Evolutionary conservation across 2,329 filamentous ascomycete genomes (phyloP).

Genomic region (Aureobasidium musti): DNA sequence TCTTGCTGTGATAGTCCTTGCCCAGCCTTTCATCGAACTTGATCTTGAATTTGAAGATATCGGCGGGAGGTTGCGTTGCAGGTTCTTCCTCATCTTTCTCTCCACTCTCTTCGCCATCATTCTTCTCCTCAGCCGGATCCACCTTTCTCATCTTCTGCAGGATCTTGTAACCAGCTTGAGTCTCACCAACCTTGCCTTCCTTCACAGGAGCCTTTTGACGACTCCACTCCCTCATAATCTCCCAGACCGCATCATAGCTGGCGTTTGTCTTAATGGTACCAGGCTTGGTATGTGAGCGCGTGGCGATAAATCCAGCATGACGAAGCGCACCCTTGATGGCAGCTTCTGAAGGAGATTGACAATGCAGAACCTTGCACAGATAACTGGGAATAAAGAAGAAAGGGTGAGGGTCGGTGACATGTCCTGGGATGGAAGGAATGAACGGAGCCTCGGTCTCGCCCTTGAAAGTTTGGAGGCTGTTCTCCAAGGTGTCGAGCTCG

Average conservation of each 20-base stretch:
- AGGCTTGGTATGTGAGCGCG: conserved; percentile 83
- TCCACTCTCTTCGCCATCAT: conserved; percentile 30
- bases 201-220: conserved; percentile 78
- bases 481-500: conserved; percentile 54
- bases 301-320: conserved; percentile 77
- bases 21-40: conserved; percentile 82
- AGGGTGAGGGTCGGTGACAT: conserved; percentile 69
- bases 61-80: conserved; percentile 29
- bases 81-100: conserved; percentile 7
- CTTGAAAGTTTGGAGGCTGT: conserved; percentile 9
- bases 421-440: conserved; percentile 57
- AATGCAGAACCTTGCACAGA: conserved; percentile 75
- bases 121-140: conserved; percentile 37
- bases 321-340: conserved; percentile 78
- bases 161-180: conserved; percentile 72
- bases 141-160: conserved; percentile 43
- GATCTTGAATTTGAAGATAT: conserved; percentile 56
- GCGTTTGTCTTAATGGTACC: conserved; percentile 94
- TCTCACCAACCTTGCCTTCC: conserved; percentile 66
- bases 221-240: conserved; percentile 89
- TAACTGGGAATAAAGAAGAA: conserved; percentile 83
- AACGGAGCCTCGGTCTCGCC: conserved; percentile 36
- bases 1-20: conserved; percentile 63
- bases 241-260: conserved; percentile 86
- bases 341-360: conserved; percentile 75